A percentile compares a stretch with the other conserved stretches of the same genome.
These are phyloP conservation scores for Candida frijolesensis DNA, from an alignment of 1,139 yeast genomes.

Conservation along the genomic window DNA sequence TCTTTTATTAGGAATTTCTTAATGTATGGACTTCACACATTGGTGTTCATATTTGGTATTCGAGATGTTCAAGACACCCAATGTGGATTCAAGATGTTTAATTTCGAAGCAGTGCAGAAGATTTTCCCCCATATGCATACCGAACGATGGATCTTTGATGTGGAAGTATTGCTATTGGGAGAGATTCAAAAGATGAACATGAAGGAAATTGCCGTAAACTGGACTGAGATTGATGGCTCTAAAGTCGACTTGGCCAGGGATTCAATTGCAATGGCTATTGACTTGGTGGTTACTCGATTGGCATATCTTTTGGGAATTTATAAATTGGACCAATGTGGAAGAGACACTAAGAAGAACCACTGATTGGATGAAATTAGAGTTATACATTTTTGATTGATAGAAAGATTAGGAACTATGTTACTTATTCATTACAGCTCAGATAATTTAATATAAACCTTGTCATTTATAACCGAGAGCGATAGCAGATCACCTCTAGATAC, in stretches of 20 bases:
- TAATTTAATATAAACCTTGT: not conserved
- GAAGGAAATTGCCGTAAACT: slow-evolving; percentile 80
- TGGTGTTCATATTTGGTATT: slow-evolving; percentile 88
- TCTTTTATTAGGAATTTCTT: slow-evolving; percentile 84
- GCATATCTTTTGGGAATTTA: slow-evolving; percentile 88
- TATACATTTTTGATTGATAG: not conserved
- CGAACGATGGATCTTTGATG: slow-evolving; percentile 98
- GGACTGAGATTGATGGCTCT: slow-evolving; percentile 97
- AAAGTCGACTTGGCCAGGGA: slow-evolving; percentile 92
- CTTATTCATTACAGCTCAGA: not conserved
- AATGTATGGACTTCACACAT: slow-evolving; percentile 89
- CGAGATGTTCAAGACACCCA: slow-evolving; percentile 88
- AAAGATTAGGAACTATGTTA: not conserved
- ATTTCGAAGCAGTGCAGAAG: slow-evolving; percentile 58
- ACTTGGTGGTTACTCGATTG: slow-evolving; percentile 84
- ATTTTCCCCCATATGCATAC: slow-evolving; percentile 94
- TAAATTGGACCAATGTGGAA: slow-evolving; percentile 39
- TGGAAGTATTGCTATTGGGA: slow-evolving; percentile 83
- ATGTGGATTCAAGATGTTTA: slow-evolving; percentile 94
- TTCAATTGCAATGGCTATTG: slow-evolving; percentile 93
- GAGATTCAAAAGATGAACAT: slow-evolving; percentile 67
- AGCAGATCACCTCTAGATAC: too few species aligned
- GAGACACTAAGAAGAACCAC: slow-evolving; percentile 18
- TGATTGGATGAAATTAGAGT: slow-evolving; percentile 3
- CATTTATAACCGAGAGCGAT: not conserved